These are phyloP conservation scores for Quercus suber DNA, from an alignment of 306 rosid genomes.

Conservation along the genomic window DNA sequence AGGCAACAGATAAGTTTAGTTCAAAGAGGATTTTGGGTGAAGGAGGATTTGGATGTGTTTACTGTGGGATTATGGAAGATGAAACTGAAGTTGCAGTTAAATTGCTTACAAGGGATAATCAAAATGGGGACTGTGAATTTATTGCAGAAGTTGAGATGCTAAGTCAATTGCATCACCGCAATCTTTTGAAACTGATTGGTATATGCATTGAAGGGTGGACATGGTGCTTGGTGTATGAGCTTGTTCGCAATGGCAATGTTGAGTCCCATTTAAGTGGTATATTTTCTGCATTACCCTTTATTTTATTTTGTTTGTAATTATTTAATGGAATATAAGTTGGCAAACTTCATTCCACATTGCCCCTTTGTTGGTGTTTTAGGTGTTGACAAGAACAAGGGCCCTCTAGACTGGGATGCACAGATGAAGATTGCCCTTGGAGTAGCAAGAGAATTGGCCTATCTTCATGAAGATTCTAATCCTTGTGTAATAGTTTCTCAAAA, in stretches of 20 bases:
- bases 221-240: constrained; percentile 89
- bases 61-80: constrained; percentile 71
- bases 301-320: constrained; percentile 10
- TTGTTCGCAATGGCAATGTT: constrained; percentile 87
- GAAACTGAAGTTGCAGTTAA: constrained; percentile 88
- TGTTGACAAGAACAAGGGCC: constrained; percentile 57
- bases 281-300: constrained; percentile 17
- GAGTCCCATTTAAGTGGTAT: constrained; percentile 97
- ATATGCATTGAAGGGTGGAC: constrained; percentile 78
- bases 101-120: constrained; percentile 64
- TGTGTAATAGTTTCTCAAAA: constrained; percentile 48
- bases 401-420: constrained; percentile 91
- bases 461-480: constrained; percentile 95
- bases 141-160: constrained; percentile 87
- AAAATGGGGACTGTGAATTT: constrained; percentile 83
- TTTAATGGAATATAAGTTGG: background rate
- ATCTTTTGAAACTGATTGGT: constrained; percentile 90
- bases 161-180: constrained; percentile 85
- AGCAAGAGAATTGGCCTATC: constrained; percentile 95
- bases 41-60: constrained; percentile 97
- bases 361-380: constrained; percentile 42
- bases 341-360: background rate
- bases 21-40: constrained; percentile 79
- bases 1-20: constrained; percentile 76
- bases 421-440: constrained; percentile 90